Base-by-base conservation (phyloP, 2,329 filamentous ascomycete species). In the Boeremia lycopersici region DNA sequence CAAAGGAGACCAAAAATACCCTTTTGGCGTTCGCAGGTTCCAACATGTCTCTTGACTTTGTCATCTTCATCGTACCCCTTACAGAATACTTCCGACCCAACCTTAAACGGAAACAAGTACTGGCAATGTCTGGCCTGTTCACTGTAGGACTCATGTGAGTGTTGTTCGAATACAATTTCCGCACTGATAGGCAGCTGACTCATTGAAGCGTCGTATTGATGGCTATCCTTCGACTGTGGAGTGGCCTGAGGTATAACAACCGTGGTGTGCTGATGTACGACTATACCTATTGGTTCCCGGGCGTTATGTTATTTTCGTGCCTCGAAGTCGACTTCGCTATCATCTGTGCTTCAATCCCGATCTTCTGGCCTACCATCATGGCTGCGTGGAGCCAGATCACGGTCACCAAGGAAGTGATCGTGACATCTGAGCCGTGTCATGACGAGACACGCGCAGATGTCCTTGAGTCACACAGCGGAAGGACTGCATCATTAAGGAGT, bases 321-420 rank as follows among this genome's bases (percentile, higher is more conserved):
- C 62, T 74, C 34, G 71, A 74, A 47, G 57, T 74, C 47, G 65
- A 73, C 19, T 66, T 74, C 38, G 71, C 72, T 5, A 72, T 74
- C 45, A 70, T 73, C 28, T 70, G 65, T 53, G 71, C 70, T 19
- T 71, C 67, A 4, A 70, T 74, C 43, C 72, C 72, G n/a, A 72
- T 74, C 17, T 73, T 74, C 62, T 74, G 72, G 72, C 71, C 71
- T 2, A 56, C 63, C 17, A 57, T 74, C 31, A 53, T 62, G n/a
- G 46, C 57, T 8, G 59, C 60, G 8, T 63, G 64, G 47, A 64
- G 56, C 8, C 62, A 70, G 17, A 74, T 74, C 29, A 69, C 70
- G n/a, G 67, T 73, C 42, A 69, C 67, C 4, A 64, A 65, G 34
- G 71, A 73, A 56, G 67, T 74, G 28, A 60, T 60, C 13, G 69